Base-by-base conservation (phyloP, 345 rosid genomes). In the Gossypium anomalum region DNA sequence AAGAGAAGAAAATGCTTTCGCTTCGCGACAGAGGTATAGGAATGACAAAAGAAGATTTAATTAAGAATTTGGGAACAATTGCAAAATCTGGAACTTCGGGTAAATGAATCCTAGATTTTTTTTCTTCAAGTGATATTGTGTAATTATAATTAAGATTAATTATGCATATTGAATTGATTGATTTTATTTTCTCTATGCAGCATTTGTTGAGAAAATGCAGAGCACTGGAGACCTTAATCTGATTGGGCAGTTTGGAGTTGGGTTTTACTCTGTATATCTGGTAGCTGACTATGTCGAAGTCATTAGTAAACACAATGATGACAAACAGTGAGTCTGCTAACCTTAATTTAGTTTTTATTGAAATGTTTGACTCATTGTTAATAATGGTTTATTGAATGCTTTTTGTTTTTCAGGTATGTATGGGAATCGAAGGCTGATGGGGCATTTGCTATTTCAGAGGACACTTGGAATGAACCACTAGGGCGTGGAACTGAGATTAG, bases 11-110 rank as follows among this genome's bases (percentile, higher is more conserved):
- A 80, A 83, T 91, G 70, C 77, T 95, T 16, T 85, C 96, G 3
- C 86, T 95, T 79, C 98, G 99, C 8, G 99, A 95, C 79, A 83
- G 92, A 81, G 99, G 99, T 76, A 91, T 95, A 13, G 99, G 99
- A 52, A 95, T 95, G 99, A 95, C 97, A 23, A 95, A 95, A 83
- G 98, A 95, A 81, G 99, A 95, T 81, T 78, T 95, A 69, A 84
- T 95, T 79, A 95, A 95, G 94, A 84, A 95, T 85, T 87, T 95
- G 88, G 99, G 99, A 78, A 95, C 99, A 25, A 95, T 93, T 47
- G 99, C 99, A 4, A 95, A 95, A 75, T 93, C 99, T 60, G 99
- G 99, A 82, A 93, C 99, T n/a, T 95, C 99, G 81, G 99, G 99
- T 93, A 78, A 20, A 74, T 76, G 3, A 25, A 15, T 68, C 72